Base-by-base conservation (phyloP, 805 yeast species). In the Schwanniomyces sp. region DNA sequence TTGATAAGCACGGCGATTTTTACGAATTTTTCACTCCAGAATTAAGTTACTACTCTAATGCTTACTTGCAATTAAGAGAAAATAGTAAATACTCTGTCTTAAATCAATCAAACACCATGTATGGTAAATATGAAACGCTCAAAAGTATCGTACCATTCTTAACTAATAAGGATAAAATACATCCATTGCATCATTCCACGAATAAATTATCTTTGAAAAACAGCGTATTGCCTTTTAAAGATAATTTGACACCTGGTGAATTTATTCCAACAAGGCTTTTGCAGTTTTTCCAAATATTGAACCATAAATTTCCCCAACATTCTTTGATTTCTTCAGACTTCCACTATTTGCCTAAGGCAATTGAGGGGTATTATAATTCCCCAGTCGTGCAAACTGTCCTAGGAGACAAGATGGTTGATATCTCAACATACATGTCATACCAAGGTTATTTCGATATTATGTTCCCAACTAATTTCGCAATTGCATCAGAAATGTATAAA, bases 361-460 rank as follows among this genome's bases (percentile, higher is more conserved):
- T 75, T 9, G 59, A 65, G 0, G 94, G 92, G 0, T 69, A 69
- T 43, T 84, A 78, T 60, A 81, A 79, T 54, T 75, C 88, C 0
- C 96, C 96, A 0, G 90, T 87, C 2, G 94, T 88, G 0, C 95
- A 88, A 60, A 88, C 95, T 0, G 78, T 86, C 58, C 69, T 86
- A 49, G 74, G 82, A 44, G 82, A 84, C 52, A 72, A 75, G 47
- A 85, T 86, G 84, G 77, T 88, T 4, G 83, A 87, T 17, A 80
- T 85, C 0, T 75, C 82, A 34, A 82, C 91, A 0, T 88, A 83
- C 62, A 84, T 89, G 91, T 85, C 80, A n/a, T 77, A 85, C 34
- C 96, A 88, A 61, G 96, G 96, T 0, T 86, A 78, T 58, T 89
- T 88, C 61, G 96, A 89, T 63, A 88, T 89, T 43, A 82, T 88